Base-by-base conservation (phyloP, 176 grass and related monocot genomes). In the Thalia dealbata region DNA sequence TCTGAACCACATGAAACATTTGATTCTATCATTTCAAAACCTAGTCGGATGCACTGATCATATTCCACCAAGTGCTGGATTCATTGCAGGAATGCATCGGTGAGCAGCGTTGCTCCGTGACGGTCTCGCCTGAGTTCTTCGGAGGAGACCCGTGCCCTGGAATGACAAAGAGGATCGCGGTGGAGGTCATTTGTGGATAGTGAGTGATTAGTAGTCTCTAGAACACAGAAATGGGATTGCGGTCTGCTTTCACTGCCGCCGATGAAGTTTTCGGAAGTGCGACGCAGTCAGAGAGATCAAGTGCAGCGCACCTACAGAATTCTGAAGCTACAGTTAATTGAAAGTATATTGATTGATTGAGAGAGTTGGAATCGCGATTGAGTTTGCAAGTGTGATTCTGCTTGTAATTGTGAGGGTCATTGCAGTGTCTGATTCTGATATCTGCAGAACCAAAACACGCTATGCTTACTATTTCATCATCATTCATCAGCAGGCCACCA, bases 101-200 rank as follows among this genome's bases (percentile, higher is more conserved):
- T 56, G 83, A 93, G 79, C 83, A 99, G 46, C 82, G 73, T 6
- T 99, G 95, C 14, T 77, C 71, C 9, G 79, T 99, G 78, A 88
- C 67, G 10, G 74, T 93, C 43, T 80, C 80, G 52, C 81, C 90
- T 1, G 74, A 83, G 69, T 85, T 91, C 59, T 99, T 99, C 72
- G 95, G 95, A 78, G 95, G 90, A 55, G 95, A 99, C 73, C 95
- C 95, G 23, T 99, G 95, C 66, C 95, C 90, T 22, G 85, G 87
- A 56, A 99, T 79, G 18, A 88, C 88, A 83, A 99, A 99, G 79
- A 93, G 87, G 56, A 78, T 85, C 15, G 87, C 81, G 21, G 87
- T 99, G 67, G 95, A 99, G 78, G 95, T 84, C 71, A 79, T 61
- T 27, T 99, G 95, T 32, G 70, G 79, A 70, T 89, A 80, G 87